Evolutionary conservation across 2,329 filamentous ascomycete genomes (phyloP), one percentile per base, ranked within the genome.

Genomic region (Epichloe sibirici): DNA sequence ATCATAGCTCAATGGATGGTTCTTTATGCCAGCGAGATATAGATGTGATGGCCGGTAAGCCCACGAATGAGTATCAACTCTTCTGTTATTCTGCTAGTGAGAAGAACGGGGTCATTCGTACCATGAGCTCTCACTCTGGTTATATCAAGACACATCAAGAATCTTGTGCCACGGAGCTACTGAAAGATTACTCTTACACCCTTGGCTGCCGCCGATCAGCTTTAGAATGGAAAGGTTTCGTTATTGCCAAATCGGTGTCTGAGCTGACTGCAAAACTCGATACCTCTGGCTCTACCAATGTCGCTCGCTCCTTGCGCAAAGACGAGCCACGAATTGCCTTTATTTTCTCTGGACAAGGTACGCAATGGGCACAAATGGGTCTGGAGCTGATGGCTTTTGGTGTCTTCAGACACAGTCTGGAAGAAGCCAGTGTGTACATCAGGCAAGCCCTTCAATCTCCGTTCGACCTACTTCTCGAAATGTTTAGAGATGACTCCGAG

Each of bases 31-130:
- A 15, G 13, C 11, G 17, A 34, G 47, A 25, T 11, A 15, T 13
- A 15, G 25, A 45, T 1, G 1, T 40, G 5, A 21, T 34, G 34
- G 12, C 21, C 5, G 12, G 17, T 11, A 6, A 15, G 3, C 21
- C 42, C 25, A 45, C 48, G 23, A 39, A 39, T 42, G 51, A 38
- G 3, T 63, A 66, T 21, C 69, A 70, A 23, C 57, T 75, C 3
- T 73, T 74, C 44, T 64, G 69, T 5, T 70, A 69, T 50, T 75
- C 74, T 4, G 69, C 72, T 1, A 66, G 72, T 48, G 71, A 76
- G 46, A 71, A 69, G 57, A 57, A 58, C 4, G 70, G 71, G 4
- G 61, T 75, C 9, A 47, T 53, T 21, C 67, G 66, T 2, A 58
- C 71, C 25, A 62, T 72, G 37, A 48, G 63, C 3, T 63, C 68